Evolutionary conservation across 768 basidiomycete species (phyloP), one percentile per base, ranked within the genome.

Genomic region (Kwoniella botswanensis): DNA sequence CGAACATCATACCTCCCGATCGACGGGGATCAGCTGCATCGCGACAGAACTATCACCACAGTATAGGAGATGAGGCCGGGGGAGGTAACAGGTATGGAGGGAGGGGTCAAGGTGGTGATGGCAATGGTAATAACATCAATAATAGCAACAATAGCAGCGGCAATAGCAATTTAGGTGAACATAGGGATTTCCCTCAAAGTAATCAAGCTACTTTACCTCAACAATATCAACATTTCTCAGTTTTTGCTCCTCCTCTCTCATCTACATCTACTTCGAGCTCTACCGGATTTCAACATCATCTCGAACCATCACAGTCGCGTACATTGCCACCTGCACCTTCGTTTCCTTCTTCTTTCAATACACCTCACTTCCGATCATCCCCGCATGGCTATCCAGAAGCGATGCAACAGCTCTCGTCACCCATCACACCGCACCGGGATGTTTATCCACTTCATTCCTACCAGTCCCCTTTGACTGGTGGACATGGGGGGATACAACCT

Each of bases 221-320:
- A 79, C 68, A 78, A 78, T 67, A 79, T 76, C 63, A 73, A 71
- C 18, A 70, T 50, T 65, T 3, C 46, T 79, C 58, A 75, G 71
- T 55, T 74, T 78, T 59, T 74, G 77, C 57, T 72, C 75, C 11
- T 62, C 75, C 0, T 64, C 76, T 12, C 41, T 76, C 52, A 57
- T 22, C 10, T 63, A 70, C 21, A 54, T 55, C 56, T 22, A 24
- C 63, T 35, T 3, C 63, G 17, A 35, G 44, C 18, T 4, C 7
- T 41, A n/a, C 17, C 10, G 46, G 46, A 50, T 17, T 65, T 21
- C 63, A 54, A 56, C 53, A 26, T 13, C 65, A 22, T 59, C 15
- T 55, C 35, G 35, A 35, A 35, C 7, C 35, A 24, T 43, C n/a
- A 15, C 57, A 15, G 13, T 59, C 57, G 1, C 59, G 59, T 15